Base-by-base conservation (phyloP, 164 flowering plant species). In the Pachysandra terminalis region DNA sequence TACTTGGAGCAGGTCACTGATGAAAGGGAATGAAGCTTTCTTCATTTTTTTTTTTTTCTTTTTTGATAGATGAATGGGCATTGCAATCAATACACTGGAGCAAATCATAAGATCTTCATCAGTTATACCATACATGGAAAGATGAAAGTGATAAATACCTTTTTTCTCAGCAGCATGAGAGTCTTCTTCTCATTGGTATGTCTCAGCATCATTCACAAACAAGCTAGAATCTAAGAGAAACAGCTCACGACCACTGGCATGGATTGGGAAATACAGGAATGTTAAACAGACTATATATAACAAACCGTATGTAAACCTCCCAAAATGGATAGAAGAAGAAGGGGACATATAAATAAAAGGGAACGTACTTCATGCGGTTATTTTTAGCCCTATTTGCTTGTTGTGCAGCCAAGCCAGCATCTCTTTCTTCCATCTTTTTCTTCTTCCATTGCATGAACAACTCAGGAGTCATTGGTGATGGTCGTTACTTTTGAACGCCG, bases 331-430 rank as follows among this genome's bases (percentile, higher is more conserved):
- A n/a, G n/a, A n/a, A n/a, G n/a, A n/a, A n/a, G n/a, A n/a, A n/a
- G n/a, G n/a, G n/a, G n/a, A n/a, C n/a, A n/a, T n/a, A n/a, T n/a
- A n/a, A n/a, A n/a, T n/a, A n/a, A n/a, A n/a, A n/a, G n/a, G n/a
- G n/a, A n/a, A n/a, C n/a, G n/a, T n/a, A n/a, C n/a, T n/a, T 90
- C 96, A 87, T 85, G 23, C 93, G 83, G 66, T 90, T 97, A 81
- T 92, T 86, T 84, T 92, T 92, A 72, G 97, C 99, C 75, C 99
- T 92, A 55, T 95, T 96, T 48, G 96, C 96, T 55, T 70, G 79
- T 66, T 68, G 79, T 56, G 90, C 88, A 78, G 91, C 94, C 82
- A 95, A 77, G 22, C 90, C 81, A 68, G 88, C 96, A 52, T 92
- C 96, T 78, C 80, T 87, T 75, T 86, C 97, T 24, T 86, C 98